Base-by-base conservation (phyloP, 495 filamentous ascomycete species). In the Penicillium argentinense region DNA sequence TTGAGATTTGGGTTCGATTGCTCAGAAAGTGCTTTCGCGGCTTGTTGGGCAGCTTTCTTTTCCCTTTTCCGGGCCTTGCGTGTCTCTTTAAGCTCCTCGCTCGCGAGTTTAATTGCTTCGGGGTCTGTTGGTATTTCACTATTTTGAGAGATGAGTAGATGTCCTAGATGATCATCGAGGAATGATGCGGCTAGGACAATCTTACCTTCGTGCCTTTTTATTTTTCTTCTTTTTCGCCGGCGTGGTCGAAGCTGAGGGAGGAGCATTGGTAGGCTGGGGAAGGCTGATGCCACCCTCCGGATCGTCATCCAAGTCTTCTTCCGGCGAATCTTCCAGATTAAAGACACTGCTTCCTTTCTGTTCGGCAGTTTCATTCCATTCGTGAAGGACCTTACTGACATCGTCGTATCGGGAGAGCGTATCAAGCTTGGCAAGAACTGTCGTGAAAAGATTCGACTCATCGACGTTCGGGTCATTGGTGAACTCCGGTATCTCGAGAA, bases 401-500 rank as follows among this genome's bases (percentile, higher is more conserved):
- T 74, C 71, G 47, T 71, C 66, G 34, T 64, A 50, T 22, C 55
- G 62, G 3, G 68, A 40, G 27, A 73, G 55, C 12, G 32, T 42
- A 4, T 69, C 62, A 6, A 75, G 66, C 6, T 49, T 53, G 8
- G 42, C 39, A 18, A 72, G 60, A 7, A 73, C 63, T 16, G 56
- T 64, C 0, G 47, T 41, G 19, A 75, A 69, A 3, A 73, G 59
- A 1, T 7, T 39, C 9, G 60, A 53, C 22, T 72, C 67, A 30
- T 68, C 63, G 9, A 55, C 32, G 17, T 28, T 38, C 0, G 54
- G 51, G 24, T 54, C 40, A 4, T 63, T 65, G 1, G 53, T 61
- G 59, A 92, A 96, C 58, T 93, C 90, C 0, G 89, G 84, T 25
- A 97, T 73, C 49, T 84, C 71, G 9, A 97, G 64, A 16, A 89